Base-by-base conservation (phyloP, 176 grass and related monocot species). In the Stipa capillata region DNA sequence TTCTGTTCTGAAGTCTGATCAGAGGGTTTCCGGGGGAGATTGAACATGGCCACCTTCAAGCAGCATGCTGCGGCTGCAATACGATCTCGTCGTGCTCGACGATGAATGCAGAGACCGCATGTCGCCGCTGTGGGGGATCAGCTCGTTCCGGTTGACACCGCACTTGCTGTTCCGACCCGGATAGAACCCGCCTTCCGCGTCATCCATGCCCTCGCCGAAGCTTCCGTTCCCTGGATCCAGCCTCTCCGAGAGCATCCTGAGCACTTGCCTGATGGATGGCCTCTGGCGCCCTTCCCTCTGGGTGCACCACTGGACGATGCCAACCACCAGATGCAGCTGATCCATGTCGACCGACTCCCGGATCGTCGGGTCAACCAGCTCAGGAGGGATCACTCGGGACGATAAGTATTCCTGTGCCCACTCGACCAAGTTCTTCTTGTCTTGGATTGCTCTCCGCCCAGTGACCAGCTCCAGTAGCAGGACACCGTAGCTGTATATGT, bases 211-310 rank as follows among this genome's bases (percentile, higher is more conserved):
- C 85, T 94, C 89, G 2, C 84, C 83, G 34, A 87, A 87, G 68
- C 81, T 86, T 31, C 87, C 92, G 9, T 95, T 90, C 50, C 79
- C 81, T 0, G 83, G 87, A 79, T 96, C 92, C 54, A 95, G 75
- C 79, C 72, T 71, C 87, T 99, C 97, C 9, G 88, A 89, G 69
- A 95, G 89, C 77, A 99, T 84, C 65, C 92, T 80, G 10, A 95
- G 79, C 31, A 99, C 92, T 64, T 99, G 97, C 69, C 93, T 99
- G 72, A 99, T 93, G 15, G 97, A 99, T 0, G 97, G 97, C 65
- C 97, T 87, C 45, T 73, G 69, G 34, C 81, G 85, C 35, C 92
- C 96, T 86, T 95, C 90, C 52, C 72, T 89, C 11, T 91, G 83
- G 47, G 92, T 99, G 84, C 97, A 99, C 90, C 90, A 93, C 1